These are phyloP conservation scores for Fusarium sp. DNA, from an alignment of 2,329 filamentous ascomycete genomes.

Conservation along the genomic window DNA sequence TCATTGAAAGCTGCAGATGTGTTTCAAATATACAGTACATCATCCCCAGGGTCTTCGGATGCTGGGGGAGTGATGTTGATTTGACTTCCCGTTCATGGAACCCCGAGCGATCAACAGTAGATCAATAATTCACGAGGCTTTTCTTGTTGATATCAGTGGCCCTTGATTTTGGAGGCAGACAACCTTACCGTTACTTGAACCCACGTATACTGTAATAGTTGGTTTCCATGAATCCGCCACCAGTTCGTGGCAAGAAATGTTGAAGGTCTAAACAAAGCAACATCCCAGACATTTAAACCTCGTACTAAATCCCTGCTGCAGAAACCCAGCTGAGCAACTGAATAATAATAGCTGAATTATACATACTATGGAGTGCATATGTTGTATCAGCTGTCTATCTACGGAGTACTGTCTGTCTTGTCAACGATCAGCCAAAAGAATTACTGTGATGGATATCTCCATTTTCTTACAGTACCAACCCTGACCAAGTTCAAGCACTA, in stretches of 20 bases:
- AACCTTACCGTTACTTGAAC: neutral
- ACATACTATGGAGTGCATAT: constrained; percentile 1
- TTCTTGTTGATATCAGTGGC: constrained; percentile 17
- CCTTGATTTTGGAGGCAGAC: constrained; percentile 1
- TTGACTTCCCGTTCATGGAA: constrained; percentile 10
- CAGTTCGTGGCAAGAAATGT: constrained; percentile 24
- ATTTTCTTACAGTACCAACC: constrained; percentile 3
- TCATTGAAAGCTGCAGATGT: constrained; percentile 10
- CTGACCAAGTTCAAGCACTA: neutral
- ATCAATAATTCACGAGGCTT: constrained; percentile 7
- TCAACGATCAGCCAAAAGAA: neutral
- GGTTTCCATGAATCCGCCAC: constrained; percentile 8
- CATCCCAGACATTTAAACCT: neutral
- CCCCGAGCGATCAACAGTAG: constrained; percentile 10
- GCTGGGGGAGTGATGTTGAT: constrained; percentile 14
- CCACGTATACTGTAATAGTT: constrained; percentile 7
- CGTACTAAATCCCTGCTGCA: constrained; percentile 11
- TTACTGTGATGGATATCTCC: constrained; percentile 1
- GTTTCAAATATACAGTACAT: constrained; percentile 28
- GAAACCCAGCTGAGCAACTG: constrained; percentile 9
- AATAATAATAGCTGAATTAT: constrained; percentile 13
- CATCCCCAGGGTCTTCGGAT: neutral
- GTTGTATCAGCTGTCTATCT: neutral
- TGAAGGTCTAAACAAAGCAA: neutral
- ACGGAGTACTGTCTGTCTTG: neutral